Base-by-base conservation (phyloP, 495 filamentous ascomycete species). In the Platismatia glauca region DNA sequence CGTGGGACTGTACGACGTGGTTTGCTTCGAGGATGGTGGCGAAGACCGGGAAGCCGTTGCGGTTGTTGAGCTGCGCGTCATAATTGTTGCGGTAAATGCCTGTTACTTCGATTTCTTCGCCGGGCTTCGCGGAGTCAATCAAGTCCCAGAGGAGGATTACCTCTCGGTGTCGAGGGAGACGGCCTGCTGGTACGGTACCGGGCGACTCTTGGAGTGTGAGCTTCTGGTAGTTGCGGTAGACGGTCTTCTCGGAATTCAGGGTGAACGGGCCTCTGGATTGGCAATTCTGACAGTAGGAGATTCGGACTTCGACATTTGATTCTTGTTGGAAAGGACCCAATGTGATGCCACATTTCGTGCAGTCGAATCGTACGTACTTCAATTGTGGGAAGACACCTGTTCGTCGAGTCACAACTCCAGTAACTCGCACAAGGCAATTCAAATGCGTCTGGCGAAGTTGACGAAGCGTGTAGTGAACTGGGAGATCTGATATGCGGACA, bases 191-290 rank as follows among this genome's bases (percentile, higher is more conserved):
- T 15, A 99, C 95, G 2, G 95, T 97, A 43, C 95, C 95, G 29
- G 95, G 95, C 2, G 95, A 95, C 74, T 99, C 95, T 73, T 99
- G 95, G 13, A 99, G 82, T 2, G 94, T 99, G 70, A 99, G 77
- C 69, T 96, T 97, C 72, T 99, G 95, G 77, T 95, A 99, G 73
- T 99, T 99, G 57, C 95, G 86, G 77, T 97, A 99, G n/a, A 99
- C 88, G 0, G 95, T 99, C 81, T 96, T 92, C 75, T 99, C 94
- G 4, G 90, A 90, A 76, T 97, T 97, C 66, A 99, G 79, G 11
- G 88, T 95, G 74, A 99, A 99, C 2, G 95, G 95, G 7, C 95
- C 95, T 50, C 89, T 86, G 43, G 90, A 95, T 76, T 97, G 95
- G 74, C 95, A 99, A 73, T 92, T 95, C 71, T 97, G 93, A 73